phyloP scores from a whole-genome alignment of 495 filamentous ascomycete species.

The Aspergillus carlsbadensis region DNA sequence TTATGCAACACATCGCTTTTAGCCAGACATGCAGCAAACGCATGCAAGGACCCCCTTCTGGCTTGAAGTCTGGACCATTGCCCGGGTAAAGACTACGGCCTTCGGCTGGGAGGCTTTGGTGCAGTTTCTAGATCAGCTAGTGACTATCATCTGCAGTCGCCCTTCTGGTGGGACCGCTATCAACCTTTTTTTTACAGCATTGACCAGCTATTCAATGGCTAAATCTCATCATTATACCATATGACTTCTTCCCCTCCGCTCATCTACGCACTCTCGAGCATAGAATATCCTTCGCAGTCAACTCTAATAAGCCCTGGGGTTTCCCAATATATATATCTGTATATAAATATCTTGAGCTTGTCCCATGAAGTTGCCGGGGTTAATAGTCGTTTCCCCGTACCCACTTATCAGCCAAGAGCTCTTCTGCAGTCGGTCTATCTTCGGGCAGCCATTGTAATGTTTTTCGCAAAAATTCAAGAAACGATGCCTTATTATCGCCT shows the following conservation, averaged over 20 bases:
- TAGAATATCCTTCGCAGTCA: too few species aligned
- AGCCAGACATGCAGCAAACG: neutral
- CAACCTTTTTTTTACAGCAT: neutral
- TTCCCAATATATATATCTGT: too few species aligned
- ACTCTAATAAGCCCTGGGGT: too few species aligned
- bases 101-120: neutral
- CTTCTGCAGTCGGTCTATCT: conserved; percentile 34
- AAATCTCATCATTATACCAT: too few species aligned
- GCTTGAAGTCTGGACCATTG: neutral
- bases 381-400: conserved; percentile 16
- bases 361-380: too few species aligned
- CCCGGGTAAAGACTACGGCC: too few species aligned
- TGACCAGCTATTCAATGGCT: too few species aligned
- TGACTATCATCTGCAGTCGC: neutral
- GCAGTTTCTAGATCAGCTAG: neutral
- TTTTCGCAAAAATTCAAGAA: conserved; percentile 34
- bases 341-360: too few species aligned
- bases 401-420: conserved; percentile 40
- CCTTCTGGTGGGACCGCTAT: neutral
- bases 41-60: neutral
- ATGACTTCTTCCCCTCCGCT: too few species aligned
- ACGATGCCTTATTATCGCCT: conserved; percentile 28
- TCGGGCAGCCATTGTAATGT: conserved; percentile 44
- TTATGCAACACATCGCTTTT: neutral
- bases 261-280: too few species aligned